These are phyloP conservation scores for Onygenales sp. DNA, from an alignment of 2,329 filamentous ascomycete genomes.

Conservation along the genomic window DNA sequence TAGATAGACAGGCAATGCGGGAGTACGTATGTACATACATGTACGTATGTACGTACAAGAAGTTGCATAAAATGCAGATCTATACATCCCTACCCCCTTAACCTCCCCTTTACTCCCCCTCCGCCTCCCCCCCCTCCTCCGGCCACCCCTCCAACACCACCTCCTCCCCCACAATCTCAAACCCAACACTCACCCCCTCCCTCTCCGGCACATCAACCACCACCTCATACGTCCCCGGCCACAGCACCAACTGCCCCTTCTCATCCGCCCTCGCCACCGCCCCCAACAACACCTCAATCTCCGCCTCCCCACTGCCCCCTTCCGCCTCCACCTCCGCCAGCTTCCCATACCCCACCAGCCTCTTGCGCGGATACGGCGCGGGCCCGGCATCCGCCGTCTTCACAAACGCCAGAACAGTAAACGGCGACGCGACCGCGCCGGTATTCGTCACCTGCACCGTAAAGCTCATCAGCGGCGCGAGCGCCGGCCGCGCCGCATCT, in stretches of 20 bases:
- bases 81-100: neutral
- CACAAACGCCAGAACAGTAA: conserved; percentile 24
- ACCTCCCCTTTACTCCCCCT: neutral
- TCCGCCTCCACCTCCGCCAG: conserved; percentile 13
- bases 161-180: conserved; percentile 14
- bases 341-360: conserved; percentile 21
- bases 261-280: conserved; percentile 21
- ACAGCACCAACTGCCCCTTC: conserved; percentile 23
- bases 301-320: conserved; percentile 13
- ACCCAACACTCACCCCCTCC: conserved; percentile 11
- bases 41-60: neutral
- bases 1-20: too few relatives aligned
- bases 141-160: conserved; percentile 19
- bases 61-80: neutral
- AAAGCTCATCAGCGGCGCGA: conserved; percentile 21
- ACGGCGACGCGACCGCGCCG: conserved; percentile 24
- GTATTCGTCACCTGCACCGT: conserved; percentile 21
- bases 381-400: conserved; percentile 21
- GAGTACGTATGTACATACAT: too few relatives aligned
- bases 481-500: conserved; percentile 14
- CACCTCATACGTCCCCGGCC: conserved; percentile 25
- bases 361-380: conserved; percentile 25
- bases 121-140: neutral
- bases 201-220: conserved; percentile 19
- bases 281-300: conserved; percentile 22